Base-by-base conservation (phyloP, 2,329 filamentous ascomycete species). In the Sarocladiaceae sp. region DNA sequence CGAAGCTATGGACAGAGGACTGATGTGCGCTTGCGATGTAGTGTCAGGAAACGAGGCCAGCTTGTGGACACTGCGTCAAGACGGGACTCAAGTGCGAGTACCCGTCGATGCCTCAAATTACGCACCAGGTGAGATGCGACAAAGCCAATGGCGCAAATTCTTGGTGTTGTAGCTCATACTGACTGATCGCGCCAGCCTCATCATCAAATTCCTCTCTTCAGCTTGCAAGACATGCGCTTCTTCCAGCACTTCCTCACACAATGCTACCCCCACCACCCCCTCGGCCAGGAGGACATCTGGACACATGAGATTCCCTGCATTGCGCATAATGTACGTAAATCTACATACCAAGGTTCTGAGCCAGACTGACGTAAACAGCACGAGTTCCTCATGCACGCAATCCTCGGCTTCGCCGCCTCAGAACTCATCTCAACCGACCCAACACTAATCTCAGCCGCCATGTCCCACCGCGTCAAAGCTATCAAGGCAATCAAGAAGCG, bases 321-420 rank as follows among this genome's bases (percentile, higher is more conserved):
- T 53, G 84, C 84, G 1, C 82, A 88, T 56, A 82, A 80, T 54
- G 83, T 83, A 72, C 25, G 77, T 64, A 13, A 15, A 18, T 7
- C 18, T 29, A 6, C 17, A 37, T 20, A 46, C 57, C 56, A 50
- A 62, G 35, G 26, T 28, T 6, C 20, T 11, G 26, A 20, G 17
- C 36, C 11, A 17, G 8, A 39, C 18, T 39, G 18, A 39, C 28
- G n/a, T 12, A 11, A 8, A 42, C 53, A 84, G 77, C 77, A 86
- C 57, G 80, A 85, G 52, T 86, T 82, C 54, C 73, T 87, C 10
- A 87, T 89, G 79, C 85, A 89, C 62, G 82, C 84, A 4, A 83
- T 89, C 49, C 75, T 87, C 0, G 84, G 83, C 12, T 76, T 87
- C 54, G 76, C 85, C 1, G 86, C 86, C 28, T 87, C 84, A 0